Evolutionary conservation across 192 early-diverging fungal species (phyloP), one percentile per base, ranked within the genome.

Genomic region (Backusella macrospora): DNA sequence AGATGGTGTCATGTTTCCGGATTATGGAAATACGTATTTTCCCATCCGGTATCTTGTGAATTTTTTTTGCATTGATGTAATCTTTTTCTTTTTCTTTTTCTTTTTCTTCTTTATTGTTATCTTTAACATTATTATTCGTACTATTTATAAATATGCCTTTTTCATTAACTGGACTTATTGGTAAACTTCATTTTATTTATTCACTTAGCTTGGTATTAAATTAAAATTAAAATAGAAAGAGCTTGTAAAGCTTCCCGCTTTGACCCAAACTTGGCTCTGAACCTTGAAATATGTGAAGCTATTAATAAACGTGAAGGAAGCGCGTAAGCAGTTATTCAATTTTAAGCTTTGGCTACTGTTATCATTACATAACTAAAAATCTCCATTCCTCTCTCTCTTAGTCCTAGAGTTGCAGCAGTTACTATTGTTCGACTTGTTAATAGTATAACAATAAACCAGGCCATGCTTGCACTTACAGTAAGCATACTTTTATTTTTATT

Each of bases 251-350:
- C 91, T 12, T 81, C 87, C n/a, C 86, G 86, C 13, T 78, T 77
- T 71, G 90, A 92, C 62, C 91, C 97, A 1, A 94, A 99, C 80
- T 76, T 96, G 66, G 86, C 90, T 16, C 85, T 99, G 43, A 95
- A 97, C 83, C 87, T 99, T 23, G 97, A 99, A 80, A 96, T 99
- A 64, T 96, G 93, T 80, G 96, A 98, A 79, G 83, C 96, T 48
- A 93, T 99, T 76, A 98, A 96, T 79, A 88, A 90, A 62, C 96
- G 96, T 79, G 88, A 91, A 74, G 90, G 92, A 72, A 93, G 87
- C 80, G 91, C 86, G 92, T 91, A 89, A 69, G 90, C 87, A 26
- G 9, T 13, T 59, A 26, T 59, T 23, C 26, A 59, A 59, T 9
- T 59, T 26, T 23, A 59, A 38, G 14, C 47, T 52, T 16, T 39